These are phyloP conservation scores for Scutellaria barbata DNA, from an alignment of 257 asterid genomes.

Conservation along the genomic window DNA sequence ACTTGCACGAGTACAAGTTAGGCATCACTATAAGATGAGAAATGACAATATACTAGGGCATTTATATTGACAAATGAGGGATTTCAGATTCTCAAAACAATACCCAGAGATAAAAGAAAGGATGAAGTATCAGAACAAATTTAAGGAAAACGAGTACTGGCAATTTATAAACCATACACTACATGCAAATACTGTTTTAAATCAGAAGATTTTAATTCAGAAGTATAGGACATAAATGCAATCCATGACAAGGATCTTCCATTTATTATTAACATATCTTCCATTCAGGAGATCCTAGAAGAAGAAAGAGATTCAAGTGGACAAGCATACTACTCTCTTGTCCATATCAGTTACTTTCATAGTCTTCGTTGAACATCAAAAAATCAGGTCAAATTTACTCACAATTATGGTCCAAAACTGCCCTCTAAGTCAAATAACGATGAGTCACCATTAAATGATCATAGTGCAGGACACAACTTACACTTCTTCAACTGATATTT, in stretches of 20 bases:
- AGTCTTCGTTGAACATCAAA: not conserved
- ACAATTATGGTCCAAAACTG: not conserved
- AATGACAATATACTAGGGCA: not conserved
- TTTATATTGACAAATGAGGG: not conserved
- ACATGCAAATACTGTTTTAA: not conserved
- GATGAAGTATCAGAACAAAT: not conserved
- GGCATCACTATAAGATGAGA: not conserved
- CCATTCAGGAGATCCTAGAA: too few relatives aligned
- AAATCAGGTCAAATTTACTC: constrained; percentile 1
- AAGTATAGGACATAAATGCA: too few relatives aligned
- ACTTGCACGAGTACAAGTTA: constrained; percentile 2
- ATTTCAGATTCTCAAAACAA: not conserved
- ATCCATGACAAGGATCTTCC: too few relatives aligned
- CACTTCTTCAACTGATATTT: not conserved
- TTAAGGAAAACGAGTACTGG: not conserved
- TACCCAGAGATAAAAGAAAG: not conserved
- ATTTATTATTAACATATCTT: too few relatives aligned
- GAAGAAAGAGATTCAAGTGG: not conserved
- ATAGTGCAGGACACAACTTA: not conserved
- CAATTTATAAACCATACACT: constrained; percentile 12
- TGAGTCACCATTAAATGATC: not conserved
- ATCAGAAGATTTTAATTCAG: too few relatives aligned
- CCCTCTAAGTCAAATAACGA: not conserved
- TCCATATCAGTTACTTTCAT: not conserved
- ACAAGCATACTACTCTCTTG: not conserved